Evolutionary conservation across 1,139 yeast species (phyloP).

Genomic region (Magnusiomyces fungicola): DNA sequence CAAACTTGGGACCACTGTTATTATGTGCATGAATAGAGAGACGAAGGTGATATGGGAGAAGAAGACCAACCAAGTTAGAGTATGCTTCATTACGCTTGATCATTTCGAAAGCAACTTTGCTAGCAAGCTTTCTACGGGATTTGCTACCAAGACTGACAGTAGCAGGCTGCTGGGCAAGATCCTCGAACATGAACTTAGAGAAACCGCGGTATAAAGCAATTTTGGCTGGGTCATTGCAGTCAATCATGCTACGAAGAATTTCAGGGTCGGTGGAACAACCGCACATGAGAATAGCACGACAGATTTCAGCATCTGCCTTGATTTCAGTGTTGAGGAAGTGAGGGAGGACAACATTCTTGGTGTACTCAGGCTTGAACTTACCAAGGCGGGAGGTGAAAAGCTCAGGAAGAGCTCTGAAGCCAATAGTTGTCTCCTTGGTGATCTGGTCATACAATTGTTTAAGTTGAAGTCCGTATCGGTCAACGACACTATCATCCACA

Average conservation of each 20-base stretch:
- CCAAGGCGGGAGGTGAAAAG: constrained; percentile 12
- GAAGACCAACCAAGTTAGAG: constrained; percentile 16
- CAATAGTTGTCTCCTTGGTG: constrained; percentile 10
- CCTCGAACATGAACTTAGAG: constrained; percentile 15
- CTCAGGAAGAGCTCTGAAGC: constrained; percentile 13
- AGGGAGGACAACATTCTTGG: constrained; percentile 10
- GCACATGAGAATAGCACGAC: constrained; percentile 15
- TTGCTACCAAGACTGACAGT: constrained; percentile 8
- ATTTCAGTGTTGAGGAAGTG: constrained; percentile 12
- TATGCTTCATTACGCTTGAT: constrained; percentile 18
- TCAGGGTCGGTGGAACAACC: constrained; percentile 16
- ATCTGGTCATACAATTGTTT: constrained; percentile 9
- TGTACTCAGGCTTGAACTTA: constrained; percentile 10
- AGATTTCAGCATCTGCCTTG: constrained; percentile 13
- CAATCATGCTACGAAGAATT: constrained; percentile 13
- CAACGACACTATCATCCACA: constrained; percentile 15
- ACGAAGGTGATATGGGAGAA: constrained; percentile 14
- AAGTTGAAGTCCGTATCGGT: constrained; percentile 13
- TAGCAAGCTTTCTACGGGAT: constrained; percentile 13
- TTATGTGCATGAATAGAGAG: constrained; percentile 17
- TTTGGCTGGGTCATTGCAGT: constrained; percentile 15
- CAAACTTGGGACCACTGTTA: constrained; percentile 16
- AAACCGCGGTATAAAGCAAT: constrained; percentile 16
- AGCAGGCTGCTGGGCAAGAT: constrained; percentile 13
- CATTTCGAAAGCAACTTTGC: constrained; percentile 17